Base-by-base conservation (phyloP, 164 flowering plant species). In the Vitis amurensis region DNA sequence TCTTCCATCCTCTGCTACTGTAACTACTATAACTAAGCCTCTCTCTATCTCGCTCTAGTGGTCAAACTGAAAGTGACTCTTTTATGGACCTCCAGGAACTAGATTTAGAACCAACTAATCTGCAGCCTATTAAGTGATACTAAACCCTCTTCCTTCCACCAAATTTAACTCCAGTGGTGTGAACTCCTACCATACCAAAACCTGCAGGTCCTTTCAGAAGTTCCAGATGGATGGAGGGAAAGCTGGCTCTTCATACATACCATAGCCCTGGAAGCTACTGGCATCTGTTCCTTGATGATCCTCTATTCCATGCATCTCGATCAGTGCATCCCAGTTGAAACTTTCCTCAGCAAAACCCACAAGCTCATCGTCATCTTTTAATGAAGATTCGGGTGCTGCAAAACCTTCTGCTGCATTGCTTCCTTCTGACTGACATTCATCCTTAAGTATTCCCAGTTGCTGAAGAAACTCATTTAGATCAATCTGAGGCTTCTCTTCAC, bases 401-500 rank as follows among this genome's bases (percentile, higher is more conserved):
- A 37, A 62, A 56, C 68, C 76, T 51, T 17, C 72, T 4, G 64
- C 11, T 7, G 59, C 63, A 19, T 76, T 71, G 49, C 58, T 76
- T 50, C 55, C 72, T 12, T 63, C 80, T 49, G 77, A 61, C 61
- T 49, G 79, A 37, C 58, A 71, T 15, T 86, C 90, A 59, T 79
- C 86, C 76, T 90, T 89, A 50, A 93, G 71, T 44, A 95, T 73
- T 1, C 99, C 98, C 52, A 93, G 64, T 73, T 93, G 97, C 79
- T 95, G 90, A 51, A 95, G 94, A 71, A 95, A 95, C 78, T 93
- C 99, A 44, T 83, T 81, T 2, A 95, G 85, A 76, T 95, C 99
- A 80, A 95, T 87, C 82, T 91, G 94, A 49, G 96, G 96, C 76
- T 85, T 90, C 81, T 88, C 88, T 64, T 71, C 78, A 2, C 49